These are phyloP conservation scores for Alternaria panax DNA, from an alignment of 2,329 filamentous ascomycete species.

Conservation along the genomic window DNA sequence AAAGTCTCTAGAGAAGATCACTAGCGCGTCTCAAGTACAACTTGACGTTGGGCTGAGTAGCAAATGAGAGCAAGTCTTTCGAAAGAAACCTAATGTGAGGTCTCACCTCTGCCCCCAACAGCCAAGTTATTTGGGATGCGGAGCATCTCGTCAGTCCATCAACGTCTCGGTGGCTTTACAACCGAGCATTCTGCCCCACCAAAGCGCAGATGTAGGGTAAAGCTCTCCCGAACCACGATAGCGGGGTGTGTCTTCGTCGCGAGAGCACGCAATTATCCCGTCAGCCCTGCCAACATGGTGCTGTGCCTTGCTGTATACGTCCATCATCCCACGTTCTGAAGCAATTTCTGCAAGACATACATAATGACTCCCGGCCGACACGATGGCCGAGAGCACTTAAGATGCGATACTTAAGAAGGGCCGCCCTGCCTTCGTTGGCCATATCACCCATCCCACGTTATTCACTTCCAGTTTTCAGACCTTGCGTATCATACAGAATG, in stretches of 20 bases:
- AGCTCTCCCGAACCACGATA: constrained; percentile 22
- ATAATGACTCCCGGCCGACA: constrained; percentile 3
- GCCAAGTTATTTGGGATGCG: not conserved
- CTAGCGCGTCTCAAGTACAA: not conserved
- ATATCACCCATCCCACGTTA: not conserved
- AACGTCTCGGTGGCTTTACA: constrained; percentile 1
- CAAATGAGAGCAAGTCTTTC: not conserved
- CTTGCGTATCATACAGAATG: constrained; percentile 29
- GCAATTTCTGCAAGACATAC: constrained; percentile 19
- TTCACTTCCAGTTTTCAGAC: not conserved
- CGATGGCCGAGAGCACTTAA: constrained; percentile 4
- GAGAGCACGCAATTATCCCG: constrained; percentile 35
- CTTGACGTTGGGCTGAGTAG: not conserved
- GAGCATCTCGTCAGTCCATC: not conserved
- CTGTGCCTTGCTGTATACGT: constrained; percentile 20
- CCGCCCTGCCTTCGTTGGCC: constrained; percentile 11
- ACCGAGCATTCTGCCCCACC: not conserved
- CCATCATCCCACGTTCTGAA: constrained; percentile 23
- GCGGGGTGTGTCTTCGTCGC: constrained; percentile 31
- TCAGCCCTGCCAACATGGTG: constrained; percentile 27
- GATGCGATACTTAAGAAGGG: constrained; percentile 23
- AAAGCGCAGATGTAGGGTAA: not conserved
- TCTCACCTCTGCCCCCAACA: not conserved
- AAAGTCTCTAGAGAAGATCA: not conserved
- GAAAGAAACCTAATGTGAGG: not conserved